Conservation (phyloP, 2,329 filamentous ascomycete species). For the Ustilaginoidea virens region DNA sequence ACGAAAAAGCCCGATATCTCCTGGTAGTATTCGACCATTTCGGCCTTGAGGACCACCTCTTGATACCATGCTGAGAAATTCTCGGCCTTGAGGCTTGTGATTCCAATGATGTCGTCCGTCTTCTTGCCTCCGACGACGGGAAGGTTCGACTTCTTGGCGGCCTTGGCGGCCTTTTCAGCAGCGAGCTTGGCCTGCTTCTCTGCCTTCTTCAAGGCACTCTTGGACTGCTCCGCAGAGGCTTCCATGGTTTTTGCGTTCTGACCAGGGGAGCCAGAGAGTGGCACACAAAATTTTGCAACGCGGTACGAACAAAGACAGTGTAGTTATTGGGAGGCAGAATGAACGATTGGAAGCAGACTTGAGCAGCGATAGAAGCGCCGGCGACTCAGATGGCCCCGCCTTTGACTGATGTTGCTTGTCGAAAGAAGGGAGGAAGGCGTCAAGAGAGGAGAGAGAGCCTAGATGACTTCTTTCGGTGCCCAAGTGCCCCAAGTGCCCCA, state of each 20-base stretch:
- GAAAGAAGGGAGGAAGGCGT: conserved; percentile 1
- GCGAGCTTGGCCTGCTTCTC: conserved; percentile 48
- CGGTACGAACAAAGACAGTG: too few species aligned
- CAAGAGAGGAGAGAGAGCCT: background rate
- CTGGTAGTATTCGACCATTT: conserved; percentile 91
- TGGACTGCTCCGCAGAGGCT: conserved; percentile 27
- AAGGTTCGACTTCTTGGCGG: conserved; percentile 35
- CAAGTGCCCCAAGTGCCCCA: too few species aligned
- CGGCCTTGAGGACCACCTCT: conserved; percentile 90
- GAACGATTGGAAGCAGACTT: background rate
- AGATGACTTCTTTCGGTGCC: conserved; percentile 3
- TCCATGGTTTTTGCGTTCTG: conserved; percentile 11
- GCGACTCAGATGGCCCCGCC: background rate
- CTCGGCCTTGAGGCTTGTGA: conserved; percentile 69
- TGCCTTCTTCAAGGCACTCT: conserved; percentile 50
- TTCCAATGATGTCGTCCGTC: conserved; percentile 62
- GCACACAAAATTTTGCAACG: too few species aligned
- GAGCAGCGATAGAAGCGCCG: background rate
- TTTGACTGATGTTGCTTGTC: background rate
- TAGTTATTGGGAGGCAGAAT: background rate
- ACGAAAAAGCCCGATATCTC: conserved; percentile 97
- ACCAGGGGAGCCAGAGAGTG: background rate
- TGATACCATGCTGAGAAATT: conserved; percentile 96
- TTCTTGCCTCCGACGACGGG: conserved; percentile 44
- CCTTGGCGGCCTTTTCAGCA: conserved; percentile 46